Conservation (phyloP, 139 green algal genomes). For the Coccomyxa sp. region DNA sequence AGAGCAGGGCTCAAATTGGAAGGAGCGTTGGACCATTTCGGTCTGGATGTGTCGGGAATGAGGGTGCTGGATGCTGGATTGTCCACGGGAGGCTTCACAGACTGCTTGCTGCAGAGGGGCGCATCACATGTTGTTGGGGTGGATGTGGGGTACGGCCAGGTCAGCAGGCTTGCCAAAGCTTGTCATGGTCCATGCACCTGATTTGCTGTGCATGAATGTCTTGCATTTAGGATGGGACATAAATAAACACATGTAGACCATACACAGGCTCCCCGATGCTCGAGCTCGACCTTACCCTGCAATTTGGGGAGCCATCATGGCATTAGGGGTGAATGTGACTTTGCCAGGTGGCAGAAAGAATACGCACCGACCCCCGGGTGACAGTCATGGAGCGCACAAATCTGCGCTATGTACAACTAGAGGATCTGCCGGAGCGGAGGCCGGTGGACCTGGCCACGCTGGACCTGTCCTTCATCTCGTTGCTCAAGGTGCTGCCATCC, state of each 20-base stretch:
- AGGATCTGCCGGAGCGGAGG: slow-evolving; percentile 42
- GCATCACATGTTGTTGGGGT: slow-evolving; percentile 81
- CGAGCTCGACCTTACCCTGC: no score
- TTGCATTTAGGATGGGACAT: background rate
- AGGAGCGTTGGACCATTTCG: slow-evolving; percentile 78
- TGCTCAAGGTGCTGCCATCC: slow-evolving; percentile 78
- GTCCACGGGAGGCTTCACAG: slow-evolving; percentile 95
- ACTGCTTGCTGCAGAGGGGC: slow-evolving; percentile 93
- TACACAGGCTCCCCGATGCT: no score
- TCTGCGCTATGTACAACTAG: slow-evolving; percentile 70
- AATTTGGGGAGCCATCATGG: no score
- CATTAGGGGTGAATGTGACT: no score
- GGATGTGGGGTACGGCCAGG: slow-evolving; percentile 93
- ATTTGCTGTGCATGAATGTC: background rate
- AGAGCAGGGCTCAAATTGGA: slow-evolving; percentile 93
- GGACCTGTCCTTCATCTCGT: slow-evolving; percentile 95
- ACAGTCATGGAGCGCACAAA: slow-evolving; percentile 92
- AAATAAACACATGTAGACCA: no score
- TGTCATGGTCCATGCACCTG: background rate
- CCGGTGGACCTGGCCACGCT: slow-evolving; percentile 80
- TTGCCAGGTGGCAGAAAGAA: slow-evolving; percentile 76
- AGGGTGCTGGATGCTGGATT: slow-evolving; percentile 84
- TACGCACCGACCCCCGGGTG: slow-evolving; percentile 74
- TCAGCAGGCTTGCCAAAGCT: slow-evolving; percentile 16
- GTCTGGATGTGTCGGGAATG: slow-evolving; percentile 66